Evolutionary conservation across 2,329 filamentous ascomycete genomes (phyloP), one percentile per base, ranked within the genome.

Genomic region (Fusarium sterilihyphosum): DNA sequence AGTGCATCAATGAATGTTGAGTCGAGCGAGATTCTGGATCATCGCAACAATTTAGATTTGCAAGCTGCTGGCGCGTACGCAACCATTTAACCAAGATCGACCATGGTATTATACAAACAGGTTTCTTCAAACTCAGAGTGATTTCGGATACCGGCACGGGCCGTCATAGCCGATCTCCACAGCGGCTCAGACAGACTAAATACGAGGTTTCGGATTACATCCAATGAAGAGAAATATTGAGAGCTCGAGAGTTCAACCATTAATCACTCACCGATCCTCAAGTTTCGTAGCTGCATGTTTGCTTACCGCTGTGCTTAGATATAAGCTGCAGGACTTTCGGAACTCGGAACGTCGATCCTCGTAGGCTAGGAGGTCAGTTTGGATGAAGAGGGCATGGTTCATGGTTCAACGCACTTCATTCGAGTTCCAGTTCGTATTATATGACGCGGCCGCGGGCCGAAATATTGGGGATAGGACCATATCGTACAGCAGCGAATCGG

Each of bases 21-120:
- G 18, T 17, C 18, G 0, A 26, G 13, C n/a, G n/a, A 22, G 33
- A 53, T 22, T 37, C 3, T 9, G 1, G 3, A 22, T 17, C 5
- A 17, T 38, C 0, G n/a, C 6, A 1, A 3, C 6, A 22, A 6
- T 4, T 5, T 8, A 7, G 5, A 22, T 5, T 9, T 24, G 3
- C 7, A 26, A 53, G 18, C 3, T 24, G 3, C 17, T 50, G 2
- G 1, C 1, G 18, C 9, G 0, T 20, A 26, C 33, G 3, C 17
- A 6, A 8, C 6, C 31, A 6, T 11, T 6, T 3, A 26, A 11
- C 3, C 6, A 26, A 16, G 12, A 3, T 22, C 17, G 9, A 0
- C 17, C 9, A 20, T 26, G 9, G 1, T 53, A 22, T 20, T 6
- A 18, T 22, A 37, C 8, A 12, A n/a, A 29, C 35, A 17, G 11